A percentile compares a stretch with the other conserved stretches of the same genome.
phyloP scores from a whole-genome alignment of 1,284 basidiomycete species.

The Ceratobasidium sp. region DNA sequence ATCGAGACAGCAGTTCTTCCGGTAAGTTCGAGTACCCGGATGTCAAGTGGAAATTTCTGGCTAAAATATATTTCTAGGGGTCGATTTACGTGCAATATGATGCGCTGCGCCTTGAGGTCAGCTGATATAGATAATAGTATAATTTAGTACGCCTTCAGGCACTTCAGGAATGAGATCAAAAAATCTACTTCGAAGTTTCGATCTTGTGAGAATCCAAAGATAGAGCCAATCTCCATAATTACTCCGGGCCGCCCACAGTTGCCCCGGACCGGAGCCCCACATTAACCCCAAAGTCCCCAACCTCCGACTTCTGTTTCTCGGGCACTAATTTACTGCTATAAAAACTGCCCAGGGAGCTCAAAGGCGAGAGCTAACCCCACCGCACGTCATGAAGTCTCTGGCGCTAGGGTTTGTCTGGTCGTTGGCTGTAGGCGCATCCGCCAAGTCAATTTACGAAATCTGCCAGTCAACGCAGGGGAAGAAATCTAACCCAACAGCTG shows the following conservation, averaged over 20 bases:
- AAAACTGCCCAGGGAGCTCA: background rate
- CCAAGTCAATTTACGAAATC: slow-evolving; percentile 30
- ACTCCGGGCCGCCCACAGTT: slow-evolving; percentile 23
- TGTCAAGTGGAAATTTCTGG: background rate
- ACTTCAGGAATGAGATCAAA: background rate
- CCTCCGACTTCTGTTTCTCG: background rate
- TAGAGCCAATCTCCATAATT: background rate
- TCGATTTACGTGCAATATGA: slow-evolving; percentile 47
- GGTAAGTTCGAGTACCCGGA: background rate
- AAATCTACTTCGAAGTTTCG: background rate
- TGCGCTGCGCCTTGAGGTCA: slow-evolving; percentile 47
- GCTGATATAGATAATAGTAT: slow-evolving; percentile 15
- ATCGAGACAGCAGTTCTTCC: slow-evolving; percentile 20
- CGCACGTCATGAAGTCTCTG: slow-evolving; percentile 1
- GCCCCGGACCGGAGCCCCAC: slow-evolving; percentile 38
- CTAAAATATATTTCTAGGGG: slow-evolving; percentile 27
- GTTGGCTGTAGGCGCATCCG: slow-evolving; percentile 17
- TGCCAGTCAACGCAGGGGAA: slow-evolving; percentile 37
- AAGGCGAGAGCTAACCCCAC: background rate
- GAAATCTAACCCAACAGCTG: slow-evolving; percentile 7
- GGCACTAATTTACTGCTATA: slow-evolving; percentile 12
- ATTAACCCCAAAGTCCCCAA: background rate
- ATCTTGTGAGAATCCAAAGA: background rate
- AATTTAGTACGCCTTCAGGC: slow-evolving; percentile 6
- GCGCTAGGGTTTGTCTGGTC: slow-evolving; percentile 18